phyloP scores from a whole-genome alignment of 768 basidiomycete species.

The Artomyces pyxidatus region DNA sequence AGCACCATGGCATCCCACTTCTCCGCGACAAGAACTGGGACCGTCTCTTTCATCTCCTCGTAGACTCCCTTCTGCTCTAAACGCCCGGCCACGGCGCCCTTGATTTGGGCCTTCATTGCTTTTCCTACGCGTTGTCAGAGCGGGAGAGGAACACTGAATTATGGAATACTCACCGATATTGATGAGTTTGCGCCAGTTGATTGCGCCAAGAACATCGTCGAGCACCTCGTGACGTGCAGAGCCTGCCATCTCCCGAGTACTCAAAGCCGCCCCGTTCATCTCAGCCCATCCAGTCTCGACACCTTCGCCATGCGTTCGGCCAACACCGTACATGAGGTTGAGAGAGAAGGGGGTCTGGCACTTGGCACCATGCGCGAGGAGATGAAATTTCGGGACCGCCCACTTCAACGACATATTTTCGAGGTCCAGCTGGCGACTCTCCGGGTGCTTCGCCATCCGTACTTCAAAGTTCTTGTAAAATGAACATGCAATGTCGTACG shows the following conservation, averaged over 20 bases:
- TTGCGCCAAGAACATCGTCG: constrained; percentile 5
- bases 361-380: constrained; percentile 10
- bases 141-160: background rate
- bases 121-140: background rate
- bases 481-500: background rate
- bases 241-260: constrained; percentile 11
- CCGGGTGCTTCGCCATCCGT: background rate
- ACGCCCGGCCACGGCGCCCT: background rate
- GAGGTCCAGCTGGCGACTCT: background rate
- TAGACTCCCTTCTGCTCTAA: too few species aligned
- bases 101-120: background rate
- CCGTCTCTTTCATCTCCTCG: too few species aligned
- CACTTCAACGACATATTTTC: background rate
- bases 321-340: constrained; percentile 6
- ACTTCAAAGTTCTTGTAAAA: background rate
- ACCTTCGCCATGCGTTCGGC: constrained; percentile 15
- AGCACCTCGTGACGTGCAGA: constrained; percentile 8
- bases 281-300: constrained; percentile 15
- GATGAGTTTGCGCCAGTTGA: constrained; percentile 11
- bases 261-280: constrained; percentile 3
- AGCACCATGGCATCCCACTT: too few species aligned
- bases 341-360: constrained; percentile 15
- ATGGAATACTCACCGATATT: background rate
- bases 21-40: too few species aligned
- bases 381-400: constrained; percentile 10